Percentiles rank a stretch among this genome's conserved stretches.
These are phyloP conservation scores for Uronychia binucleata DNA, from an alignment of 73 alveolate species.

Conservation along the genomic window DNA sequence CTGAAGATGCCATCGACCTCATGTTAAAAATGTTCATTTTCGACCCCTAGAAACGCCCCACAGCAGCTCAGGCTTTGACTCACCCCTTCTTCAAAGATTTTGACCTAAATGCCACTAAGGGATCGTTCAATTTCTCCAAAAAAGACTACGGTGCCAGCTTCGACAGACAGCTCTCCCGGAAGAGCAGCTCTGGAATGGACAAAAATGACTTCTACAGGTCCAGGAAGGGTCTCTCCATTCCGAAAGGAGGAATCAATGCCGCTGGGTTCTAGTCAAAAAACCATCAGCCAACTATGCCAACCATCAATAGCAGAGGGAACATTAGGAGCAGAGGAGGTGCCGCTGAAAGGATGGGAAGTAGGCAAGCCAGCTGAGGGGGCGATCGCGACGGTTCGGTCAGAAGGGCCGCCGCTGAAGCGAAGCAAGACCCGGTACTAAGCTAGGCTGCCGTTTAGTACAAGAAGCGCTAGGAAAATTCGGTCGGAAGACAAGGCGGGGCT, in stretches of 20 bases:
- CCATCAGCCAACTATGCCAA: background rate
- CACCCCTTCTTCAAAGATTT: slow-evolving; percentile 82
- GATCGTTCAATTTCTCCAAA: background rate
- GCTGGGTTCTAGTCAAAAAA: background rate
- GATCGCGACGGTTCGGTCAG: background rate
- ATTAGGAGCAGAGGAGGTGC: background rate
- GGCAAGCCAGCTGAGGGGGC: background rate
- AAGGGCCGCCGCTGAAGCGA: background rate
- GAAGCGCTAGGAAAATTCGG: background rate
- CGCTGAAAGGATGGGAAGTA: too few species aligned
- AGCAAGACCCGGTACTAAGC: background rate
- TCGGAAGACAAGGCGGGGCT: background rate
- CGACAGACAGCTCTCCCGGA: background rate
- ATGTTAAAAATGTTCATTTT: slow-evolving; percentile 83
- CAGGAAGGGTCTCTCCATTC: background rate
- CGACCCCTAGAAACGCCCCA: slow-evolving; percentile 92
- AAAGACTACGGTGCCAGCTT: background rate
- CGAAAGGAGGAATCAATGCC: background rate
- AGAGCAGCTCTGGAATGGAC: background rate
- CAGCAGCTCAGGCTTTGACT: slow-evolving; percentile 81
- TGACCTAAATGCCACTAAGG: background rate
- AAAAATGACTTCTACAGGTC: background rate
- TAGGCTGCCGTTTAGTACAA: background rate
- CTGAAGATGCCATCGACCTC: slow-evolving; percentile 89
- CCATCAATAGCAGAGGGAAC: background rate